phyloP scores from a whole-genome alignment of 179 eudicot genomes.

The Gypsophila paniculata region DNA sequence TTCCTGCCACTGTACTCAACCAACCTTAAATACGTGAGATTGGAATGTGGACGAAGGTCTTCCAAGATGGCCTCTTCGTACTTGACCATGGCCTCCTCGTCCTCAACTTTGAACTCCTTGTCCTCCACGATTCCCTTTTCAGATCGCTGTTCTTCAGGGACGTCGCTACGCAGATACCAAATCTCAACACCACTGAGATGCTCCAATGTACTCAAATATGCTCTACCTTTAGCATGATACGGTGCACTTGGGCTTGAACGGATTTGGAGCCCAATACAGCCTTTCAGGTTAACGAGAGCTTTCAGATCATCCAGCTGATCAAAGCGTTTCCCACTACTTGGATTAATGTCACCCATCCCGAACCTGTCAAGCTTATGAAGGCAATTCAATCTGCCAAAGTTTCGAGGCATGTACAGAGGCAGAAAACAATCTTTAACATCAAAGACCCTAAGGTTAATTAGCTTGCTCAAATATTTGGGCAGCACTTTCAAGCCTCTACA shows the following conservation, averaged over 20 bases:
- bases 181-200: conserved; percentile 3
- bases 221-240: conserved; percentile 7
- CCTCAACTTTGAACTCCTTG: no score
- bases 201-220: conserved; percentile 16
- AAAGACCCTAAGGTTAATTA: conserved; percentile 34
- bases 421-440: conserved; percentile 14
- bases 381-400: conserved; percentile 26
- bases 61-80: conserved; percentile 19
- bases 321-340: background rate
- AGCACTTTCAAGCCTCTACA: conserved; percentile 22
- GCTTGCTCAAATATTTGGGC: conserved; percentile 26
- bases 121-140: no score
- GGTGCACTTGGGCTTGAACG: background rate
- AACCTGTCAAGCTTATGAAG: conserved; percentile 29
- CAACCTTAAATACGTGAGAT: conserved; percentile 17
- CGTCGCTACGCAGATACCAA: background rate
- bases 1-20: conserved; percentile 13
- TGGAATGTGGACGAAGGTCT: conserved; percentile 27
- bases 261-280: conserved; percentile 5
- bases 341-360: conserved; percentile 20
- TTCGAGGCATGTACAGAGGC: conserved; percentile 26
- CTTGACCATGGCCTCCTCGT: background rate
- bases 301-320: conserved; percentile 20
- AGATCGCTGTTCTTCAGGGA: background rate
- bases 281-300: conserved; percentile 22